Base-by-base conservation (phyloP, 176 grass and related monocot species). In the Ensete ventricosum region DNA sequence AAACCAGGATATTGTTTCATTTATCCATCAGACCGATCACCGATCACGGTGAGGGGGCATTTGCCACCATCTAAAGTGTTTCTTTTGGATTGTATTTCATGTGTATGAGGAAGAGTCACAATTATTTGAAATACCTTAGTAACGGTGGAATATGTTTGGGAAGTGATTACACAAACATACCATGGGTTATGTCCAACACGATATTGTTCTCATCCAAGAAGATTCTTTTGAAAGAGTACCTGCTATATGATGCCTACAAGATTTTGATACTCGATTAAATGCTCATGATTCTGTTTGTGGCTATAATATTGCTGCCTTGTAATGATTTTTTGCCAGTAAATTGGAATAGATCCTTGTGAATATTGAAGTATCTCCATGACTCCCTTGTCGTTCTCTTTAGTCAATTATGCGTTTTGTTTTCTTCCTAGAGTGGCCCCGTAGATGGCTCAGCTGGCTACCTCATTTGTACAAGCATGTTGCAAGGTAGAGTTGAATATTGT, bases 361-460 rank as follows among this genome's bases (percentile, higher is more conserved):
- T 12, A 12, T 13, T 27, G 62, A 65, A 65, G 26, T 2, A 50
- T 50, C 13, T 48, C 9, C 2, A n/a, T 11, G 20, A 16, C 43
- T 2, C 50, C 19, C 1, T 17, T 17, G 9, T 51, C 51, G n/a
- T 50, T 49, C 17, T 70, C 6, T 17, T 70, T 25, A 51, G 67
- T 50, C 17, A 13, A 14, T 67, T 51, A 3, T 49, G 43, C 9
- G 11, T 70, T 49, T 50, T 14, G 17, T 51, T 70, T 17, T 8
- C 34, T n/a, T 10, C 16, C 17, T 50, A 50, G 14, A 50, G 43
- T 19, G 8, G 67, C 48, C 9, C 1, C 3, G 0, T 70, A 51
- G 67, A 79, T 79, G 77, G 66, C 77, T 52, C 65, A 59, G 27
- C 29, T 79, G 22, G 77, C 53, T 53, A 54, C 77, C n/a, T 79